Evolutionary conservation across 1,284 basidiomycete genomes (phyloP), one percentile per base, ranked within the genome.

Genomic region (Mrakiaceae sp.): DNA sequence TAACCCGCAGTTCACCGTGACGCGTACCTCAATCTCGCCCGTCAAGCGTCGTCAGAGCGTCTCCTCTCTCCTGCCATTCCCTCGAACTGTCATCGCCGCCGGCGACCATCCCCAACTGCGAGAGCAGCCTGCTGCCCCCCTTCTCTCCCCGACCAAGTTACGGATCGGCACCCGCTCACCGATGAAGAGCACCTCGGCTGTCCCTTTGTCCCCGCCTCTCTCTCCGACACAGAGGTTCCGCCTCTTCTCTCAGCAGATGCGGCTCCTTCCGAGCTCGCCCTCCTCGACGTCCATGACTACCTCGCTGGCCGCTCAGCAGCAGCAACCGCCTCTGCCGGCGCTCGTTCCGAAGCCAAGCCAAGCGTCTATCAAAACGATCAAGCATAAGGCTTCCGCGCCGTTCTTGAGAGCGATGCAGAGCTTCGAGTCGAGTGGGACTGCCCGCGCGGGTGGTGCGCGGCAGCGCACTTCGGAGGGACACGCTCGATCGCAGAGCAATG

Each of bases 371-470:
- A 11, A 57, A 49, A 6, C 3, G 43, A 0, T 60, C 63, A 8
- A 40, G 39, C 10, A 42, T 43, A 5, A 53, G 49, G 4, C 27
- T 64, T 8, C 12, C 50, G 12, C 50, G 56, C 63, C 58, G 27
- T 42, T 58, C 14, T 39, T 89, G 50, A 83, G 87, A 16, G 85
- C 85, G 72, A 85, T 88, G 83, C 86, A 88, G 69, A 87, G 85
- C 0, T 90, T 89, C 70, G 87, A 89, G 69, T 88, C 86, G 3
- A 84, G 83, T 0, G 73, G 86, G 58, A 90, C 87, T 0, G 87
- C 86, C 0, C 80, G 83, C 43, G 85, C 72, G 59, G 69, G 69
- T 51, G 27, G 27, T 27, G 27, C 27, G 27, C 27, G 27, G 27
- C 27, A 27, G 27, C 27, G 27, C 27, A 27, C 27, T 27, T 27